Conservation (phyloP, 805 yeast species). For the Candida palmyrensis region DNA sequence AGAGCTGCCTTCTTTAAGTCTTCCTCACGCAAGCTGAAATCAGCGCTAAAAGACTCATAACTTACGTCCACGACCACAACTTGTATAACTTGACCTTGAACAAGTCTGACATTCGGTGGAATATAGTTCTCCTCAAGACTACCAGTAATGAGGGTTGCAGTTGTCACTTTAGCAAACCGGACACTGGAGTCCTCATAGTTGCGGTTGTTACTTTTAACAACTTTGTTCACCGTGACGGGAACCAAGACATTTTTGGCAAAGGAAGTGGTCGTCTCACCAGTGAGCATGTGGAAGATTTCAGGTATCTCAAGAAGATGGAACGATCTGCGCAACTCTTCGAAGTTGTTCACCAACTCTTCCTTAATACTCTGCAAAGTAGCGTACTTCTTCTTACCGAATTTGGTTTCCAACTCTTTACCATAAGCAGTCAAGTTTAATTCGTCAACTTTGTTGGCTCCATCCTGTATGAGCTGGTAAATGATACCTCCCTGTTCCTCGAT, state of each 20-base stretch:
- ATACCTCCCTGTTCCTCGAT: constrained; percentile 79
- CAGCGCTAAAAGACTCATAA: constrained; percentile 71
- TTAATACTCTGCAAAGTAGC: constrained; percentile 79
- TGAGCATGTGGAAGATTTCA: constrained; percentile 82
- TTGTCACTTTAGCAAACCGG: constrained; percentile 34
- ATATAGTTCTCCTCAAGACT: constrained; percentile 41
- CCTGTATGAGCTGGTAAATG: constrained; percentile 64
- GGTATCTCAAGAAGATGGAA: constrained; percentile 59
- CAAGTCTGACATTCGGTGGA: constrained; percentile 39
- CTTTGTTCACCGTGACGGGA: constrained; percentile 69
- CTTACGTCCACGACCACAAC: constrained; percentile 71
- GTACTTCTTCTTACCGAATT: constrained; percentile 67
- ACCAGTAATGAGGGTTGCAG: constrained; percentile 39
- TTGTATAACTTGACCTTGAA: constrained; percentile 76
- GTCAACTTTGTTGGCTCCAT: constrained; percentile 70
- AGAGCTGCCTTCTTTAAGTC: constrained; percentile 54
- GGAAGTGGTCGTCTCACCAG: constrained; percentile 76
- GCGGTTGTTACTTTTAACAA: constrained; percentile 56
- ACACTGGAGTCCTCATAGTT: constrained; percentile 43
- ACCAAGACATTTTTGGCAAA: constrained; percentile 66
- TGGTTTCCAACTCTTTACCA: constrained; percentile 78
- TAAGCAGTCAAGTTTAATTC: constrained; percentile 87
- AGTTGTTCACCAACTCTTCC: constrained; percentile 83
- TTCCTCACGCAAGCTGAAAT: constrained; percentile 61
- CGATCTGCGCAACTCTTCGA: constrained; percentile 75